Evolutionary conservation across 257 asterid species (phyloP).

Genomic region (Petunia secreta): DNA sequence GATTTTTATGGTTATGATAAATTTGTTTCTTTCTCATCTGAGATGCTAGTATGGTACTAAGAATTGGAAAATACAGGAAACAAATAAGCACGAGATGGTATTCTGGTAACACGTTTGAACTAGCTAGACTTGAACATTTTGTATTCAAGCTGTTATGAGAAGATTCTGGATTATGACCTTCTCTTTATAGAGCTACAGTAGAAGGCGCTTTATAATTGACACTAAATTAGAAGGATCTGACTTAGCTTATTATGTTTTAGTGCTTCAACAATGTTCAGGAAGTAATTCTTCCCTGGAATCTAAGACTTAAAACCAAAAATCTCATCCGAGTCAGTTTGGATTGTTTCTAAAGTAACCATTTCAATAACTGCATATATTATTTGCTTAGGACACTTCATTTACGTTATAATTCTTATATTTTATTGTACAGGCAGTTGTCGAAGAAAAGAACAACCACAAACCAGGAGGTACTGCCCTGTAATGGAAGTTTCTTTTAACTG

Average conservation of each 20-base stretch:
- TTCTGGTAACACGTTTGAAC: not conserved
- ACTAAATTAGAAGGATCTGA: not conserved
- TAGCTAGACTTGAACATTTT: not conserved
- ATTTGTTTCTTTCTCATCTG: not conserved
- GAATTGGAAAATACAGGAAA: slow-evolving; percentile 5
- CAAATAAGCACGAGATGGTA: not conserved
- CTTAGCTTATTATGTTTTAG: slow-evolving; percentile 2
- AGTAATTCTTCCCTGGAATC: not conserved
- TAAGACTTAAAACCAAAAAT: not conserved
- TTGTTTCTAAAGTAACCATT: not conserved
- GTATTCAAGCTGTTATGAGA: not conserved
- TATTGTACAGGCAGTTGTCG: slow-evolving; percentile 78
- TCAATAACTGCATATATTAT: not conserved
- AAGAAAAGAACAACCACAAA: slow-evolving; percentile 52
- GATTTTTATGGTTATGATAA: not conserved
- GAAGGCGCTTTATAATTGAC: not conserved
- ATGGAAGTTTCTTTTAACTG: slow-evolving; percentile 11
- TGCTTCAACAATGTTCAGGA: not conserved
- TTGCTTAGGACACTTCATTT: not conserved
- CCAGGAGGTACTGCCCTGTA: slow-evolving; percentile 54
- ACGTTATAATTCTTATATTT: not conserved
- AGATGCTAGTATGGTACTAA: not conserved
- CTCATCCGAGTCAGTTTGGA: not conserved
- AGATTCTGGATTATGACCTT: not conserved
- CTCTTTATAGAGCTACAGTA: not conserved